Conservation (phyloP, 129 eudicot species). For the Scalesia atractyloides region DNA sequence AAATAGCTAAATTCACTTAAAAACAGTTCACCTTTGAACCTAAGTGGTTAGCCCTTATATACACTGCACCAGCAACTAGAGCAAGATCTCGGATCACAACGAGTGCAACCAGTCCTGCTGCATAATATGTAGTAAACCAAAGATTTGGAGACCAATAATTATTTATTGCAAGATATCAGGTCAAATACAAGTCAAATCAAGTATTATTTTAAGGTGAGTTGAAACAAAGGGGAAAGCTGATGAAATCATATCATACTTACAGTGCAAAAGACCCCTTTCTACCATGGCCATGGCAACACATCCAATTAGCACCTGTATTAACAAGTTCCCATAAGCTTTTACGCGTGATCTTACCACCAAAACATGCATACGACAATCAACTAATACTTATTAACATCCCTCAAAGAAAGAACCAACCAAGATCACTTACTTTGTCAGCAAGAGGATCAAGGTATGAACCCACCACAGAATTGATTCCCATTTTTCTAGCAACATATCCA, state of each 20-base stretch:
- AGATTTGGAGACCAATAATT: background rate
- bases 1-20: background rate
- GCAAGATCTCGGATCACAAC: constrained; percentile 85
- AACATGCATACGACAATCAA: background rate
- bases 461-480: constrained; percentile 95
- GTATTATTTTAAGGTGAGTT: background rate
- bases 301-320: constrained; percentile 77
- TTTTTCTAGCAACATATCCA: constrained; percentile 90
- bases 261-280: constrained; percentile 73
- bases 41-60: constrained; percentile 78
- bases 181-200: background rate
- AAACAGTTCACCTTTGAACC: constrained; percentile 56
- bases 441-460: constrained; percentile 99
- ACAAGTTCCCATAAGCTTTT: constrained; percentile 11
- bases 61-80: constrained; percentile 91
- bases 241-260: constrained; percentile 50
- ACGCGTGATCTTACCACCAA: constrained; percentile 10
- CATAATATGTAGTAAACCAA: constrained; percentile 26
- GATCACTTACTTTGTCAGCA: constrained; percentile 80
- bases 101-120: constrained; percentile 91
- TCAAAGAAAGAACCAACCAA: constrained; percentile 4
- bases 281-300: constrained; percentile 96
- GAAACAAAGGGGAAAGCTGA: constrained; percentile 5
- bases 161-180: background rate
- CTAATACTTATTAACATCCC: constrained; percentile 5